phyloP scores from a whole-genome alignment of 768 basidiomycete species.

The Kwoniella sp. region DNA sequence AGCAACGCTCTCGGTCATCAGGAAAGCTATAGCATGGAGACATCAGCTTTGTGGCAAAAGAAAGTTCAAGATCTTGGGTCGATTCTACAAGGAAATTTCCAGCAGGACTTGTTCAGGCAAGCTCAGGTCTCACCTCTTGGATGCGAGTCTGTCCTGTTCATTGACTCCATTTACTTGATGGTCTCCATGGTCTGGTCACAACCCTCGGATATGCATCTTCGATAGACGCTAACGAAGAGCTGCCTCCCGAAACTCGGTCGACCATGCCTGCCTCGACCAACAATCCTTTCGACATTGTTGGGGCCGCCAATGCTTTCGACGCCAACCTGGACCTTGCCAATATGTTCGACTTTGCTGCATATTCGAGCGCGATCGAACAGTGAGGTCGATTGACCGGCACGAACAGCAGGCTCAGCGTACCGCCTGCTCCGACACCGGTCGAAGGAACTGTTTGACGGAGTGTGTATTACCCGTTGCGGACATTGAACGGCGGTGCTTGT shows the following conservation, averaged over 20 bases:
- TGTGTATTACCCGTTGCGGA: no score
- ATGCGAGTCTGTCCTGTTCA: no score
- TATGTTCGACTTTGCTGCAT: slow-evolving; percentile 5
- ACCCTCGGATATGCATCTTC: background rate
- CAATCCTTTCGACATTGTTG: background rate
- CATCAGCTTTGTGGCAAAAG: background rate
- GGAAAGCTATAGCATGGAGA: background rate
- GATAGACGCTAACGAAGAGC: background rate
- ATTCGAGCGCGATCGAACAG: background rate
- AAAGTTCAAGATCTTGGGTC: background rate
- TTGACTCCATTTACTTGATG: background rate
- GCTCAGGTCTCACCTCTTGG: no score
- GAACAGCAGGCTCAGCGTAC: no score
- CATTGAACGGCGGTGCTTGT: no score
- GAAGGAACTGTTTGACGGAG: no score
- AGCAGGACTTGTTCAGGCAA: background rate
- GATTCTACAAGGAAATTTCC: slow-evolving; percentile 1
- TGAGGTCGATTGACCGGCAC: background rate
- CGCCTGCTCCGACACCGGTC: no score
- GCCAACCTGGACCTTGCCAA: background rate
- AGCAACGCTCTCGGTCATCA: no score
- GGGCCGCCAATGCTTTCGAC: background rate
- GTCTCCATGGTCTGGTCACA: background rate
- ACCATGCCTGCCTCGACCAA: background rate
- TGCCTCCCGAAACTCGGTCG: background rate